phyloP scores from a whole-genome alignment of 768 basidiomycete species.

The Clitopilus hobsonii region DNA sequence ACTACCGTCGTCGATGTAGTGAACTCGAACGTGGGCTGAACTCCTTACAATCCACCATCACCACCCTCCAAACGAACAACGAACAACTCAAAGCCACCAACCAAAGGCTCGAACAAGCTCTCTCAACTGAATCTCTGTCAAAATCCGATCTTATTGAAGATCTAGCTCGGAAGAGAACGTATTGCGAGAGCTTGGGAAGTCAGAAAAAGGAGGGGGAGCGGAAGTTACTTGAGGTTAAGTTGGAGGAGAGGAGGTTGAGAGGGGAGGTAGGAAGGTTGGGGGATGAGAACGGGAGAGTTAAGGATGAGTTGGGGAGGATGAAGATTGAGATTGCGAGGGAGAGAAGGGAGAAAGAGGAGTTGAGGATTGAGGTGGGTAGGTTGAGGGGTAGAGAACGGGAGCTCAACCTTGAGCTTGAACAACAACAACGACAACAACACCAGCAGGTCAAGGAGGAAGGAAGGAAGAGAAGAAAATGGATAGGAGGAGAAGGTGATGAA shows the following conservation, averaged over 20 bases:
- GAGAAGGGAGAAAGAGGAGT: not conserved
- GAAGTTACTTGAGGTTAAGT: slow-evolving; percentile 68
- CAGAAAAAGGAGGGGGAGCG: not conserved
- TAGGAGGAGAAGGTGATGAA: not conserved
- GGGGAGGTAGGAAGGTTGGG: slow-evolving; percentile 55
- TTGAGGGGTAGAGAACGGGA: too few relatives aligned
- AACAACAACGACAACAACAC: too few relatives aligned
- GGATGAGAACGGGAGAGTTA: slow-evolving; percentile 34
- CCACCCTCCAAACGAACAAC: too few relatives aligned
- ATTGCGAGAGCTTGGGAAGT: not conserved
- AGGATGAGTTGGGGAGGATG: not conserved
- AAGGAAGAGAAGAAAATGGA: not conserved
- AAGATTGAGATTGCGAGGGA: not conserved
- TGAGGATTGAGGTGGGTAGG: not conserved
- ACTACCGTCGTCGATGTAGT: not conserved
- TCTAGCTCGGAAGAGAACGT: not conserved
- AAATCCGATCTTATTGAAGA: not conserved
- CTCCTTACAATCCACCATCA: not conserved
- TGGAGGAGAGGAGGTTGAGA: slow-evolving; percentile 78
- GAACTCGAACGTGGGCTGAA: not conserved
- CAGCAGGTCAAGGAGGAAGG: not conserved
- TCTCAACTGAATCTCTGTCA: not conserved
- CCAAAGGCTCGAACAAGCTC: not conserved
- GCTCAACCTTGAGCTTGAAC: too few relatives aligned
- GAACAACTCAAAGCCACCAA: not conserved